phyloP scores from a whole-genome alignment of 2,329 filamentous ascomycete genomes.

The Beauveria sp. region DNA sequence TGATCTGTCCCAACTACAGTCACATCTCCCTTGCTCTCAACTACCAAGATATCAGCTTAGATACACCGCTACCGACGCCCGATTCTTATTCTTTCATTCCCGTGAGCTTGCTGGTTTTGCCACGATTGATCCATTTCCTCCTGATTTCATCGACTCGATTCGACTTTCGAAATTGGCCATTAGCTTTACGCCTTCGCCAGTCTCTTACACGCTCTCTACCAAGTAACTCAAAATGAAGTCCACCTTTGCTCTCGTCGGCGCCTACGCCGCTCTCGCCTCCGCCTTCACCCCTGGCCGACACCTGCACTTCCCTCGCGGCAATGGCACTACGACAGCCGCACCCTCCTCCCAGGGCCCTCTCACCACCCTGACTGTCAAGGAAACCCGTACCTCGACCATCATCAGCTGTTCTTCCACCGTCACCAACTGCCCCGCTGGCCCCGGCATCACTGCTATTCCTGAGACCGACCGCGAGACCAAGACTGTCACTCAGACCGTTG shows the following conservation, averaged over 20 bases:
- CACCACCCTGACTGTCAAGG: slow-evolving; percentile 42
- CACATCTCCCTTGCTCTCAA: background rate
- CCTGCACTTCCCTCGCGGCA: slow-evolving; percentile 12
- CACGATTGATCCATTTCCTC: slow-evolving; percentile 7
- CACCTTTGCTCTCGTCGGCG: slow-evolving; percentile 33
- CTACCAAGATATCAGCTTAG: slow-evolving; percentile 5
- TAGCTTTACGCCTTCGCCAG: slow-evolving; percentile 15
- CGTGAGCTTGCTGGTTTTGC: slow-evolving; percentile 14
- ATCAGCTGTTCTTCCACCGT: slow-evolving; percentile 50
- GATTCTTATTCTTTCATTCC: slow-evolving; percentile 7
- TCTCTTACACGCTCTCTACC: slow-evolving; percentile 15
- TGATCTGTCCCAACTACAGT: slow-evolving; percentile 12
- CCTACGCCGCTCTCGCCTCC: slow-evolving; percentile 38
- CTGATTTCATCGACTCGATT: background rate
- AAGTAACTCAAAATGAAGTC: slow-evolving; percentile 40
- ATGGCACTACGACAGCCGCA: slow-evolving; percentile 15
- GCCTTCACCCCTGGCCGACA: slow-evolving; percentile 21
- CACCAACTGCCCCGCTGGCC: slow-evolving; percentile 45
- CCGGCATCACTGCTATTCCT: slow-evolving; percentile 27
- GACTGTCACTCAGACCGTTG: slow-evolving; percentile 31
- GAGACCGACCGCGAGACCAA: slow-evolving; percentile 26
- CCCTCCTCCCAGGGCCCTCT: slow-evolving; percentile 10
- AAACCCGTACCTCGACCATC: slow-evolving; percentile 48
- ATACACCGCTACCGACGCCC: background rate
- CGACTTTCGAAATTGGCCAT: background rate